These are phyloP conservation scores for Triticum urartu DNA, from an alignment of 176 grass and related monocot species.

Conservation along the genomic window DNA sequence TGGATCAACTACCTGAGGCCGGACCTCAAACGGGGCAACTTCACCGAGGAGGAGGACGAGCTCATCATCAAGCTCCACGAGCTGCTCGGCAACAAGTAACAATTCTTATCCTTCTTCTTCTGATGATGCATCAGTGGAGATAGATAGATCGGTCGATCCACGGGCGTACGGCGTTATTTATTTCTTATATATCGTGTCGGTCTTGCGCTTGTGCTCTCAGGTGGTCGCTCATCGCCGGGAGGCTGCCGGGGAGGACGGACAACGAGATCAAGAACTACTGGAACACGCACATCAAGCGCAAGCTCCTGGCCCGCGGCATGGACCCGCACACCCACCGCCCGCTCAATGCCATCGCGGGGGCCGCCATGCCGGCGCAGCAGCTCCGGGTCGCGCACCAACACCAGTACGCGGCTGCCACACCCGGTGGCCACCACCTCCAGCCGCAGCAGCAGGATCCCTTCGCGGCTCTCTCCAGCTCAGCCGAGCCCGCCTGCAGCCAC, in stretches of 20 bases:
- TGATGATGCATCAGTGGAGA: no score
- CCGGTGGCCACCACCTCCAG: neutral
- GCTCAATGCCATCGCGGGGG: conserved; percentile 35
- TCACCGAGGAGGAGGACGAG: conserved; percentile 91
- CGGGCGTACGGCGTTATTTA: neutral
- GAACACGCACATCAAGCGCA: conserved; percentile 94
- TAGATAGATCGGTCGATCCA: neutral
- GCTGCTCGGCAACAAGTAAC: conserved; percentile 84
- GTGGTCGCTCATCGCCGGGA: conserved; percentile 88
- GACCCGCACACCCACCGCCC: conserved; percentile 74
- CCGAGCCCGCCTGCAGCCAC: conserved; percentile 41
- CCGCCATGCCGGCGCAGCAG: neutral
- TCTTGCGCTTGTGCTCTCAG: neutral
- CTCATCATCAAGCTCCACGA: conserved; percentile 92
- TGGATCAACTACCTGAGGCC: conserved; percentile 98
- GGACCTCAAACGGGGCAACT: conserved; percentile 92
- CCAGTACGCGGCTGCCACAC: neutral
- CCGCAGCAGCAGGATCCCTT: conserved; percentile 19
- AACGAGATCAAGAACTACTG: conserved; percentile 99
- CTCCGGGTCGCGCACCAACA: neutral
- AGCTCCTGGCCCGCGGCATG: conserved; percentile 66
- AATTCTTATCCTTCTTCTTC: neutral
- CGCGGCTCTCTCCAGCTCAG: conserved; percentile 15
- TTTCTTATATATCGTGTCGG: neutral
- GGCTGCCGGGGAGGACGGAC: conserved; percentile 76